Conservation (phyloP, 1,139 yeast species). For the Taphrina pruni region DNA sequence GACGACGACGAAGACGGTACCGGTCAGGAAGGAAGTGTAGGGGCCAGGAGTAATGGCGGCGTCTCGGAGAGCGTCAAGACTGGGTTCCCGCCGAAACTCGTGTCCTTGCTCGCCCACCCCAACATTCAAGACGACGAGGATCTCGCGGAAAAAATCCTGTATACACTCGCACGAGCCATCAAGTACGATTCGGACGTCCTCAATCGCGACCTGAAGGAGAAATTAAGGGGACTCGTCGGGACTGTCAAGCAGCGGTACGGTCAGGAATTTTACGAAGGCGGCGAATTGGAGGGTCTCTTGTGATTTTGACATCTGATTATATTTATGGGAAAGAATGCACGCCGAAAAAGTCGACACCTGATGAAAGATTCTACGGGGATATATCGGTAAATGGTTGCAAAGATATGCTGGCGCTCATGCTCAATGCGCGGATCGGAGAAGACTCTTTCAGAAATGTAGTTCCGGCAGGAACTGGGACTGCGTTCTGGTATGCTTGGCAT, state of each 20-base stretch:
- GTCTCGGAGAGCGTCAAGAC: conserved; percentile 19
- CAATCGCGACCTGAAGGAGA: conserved; percentile 24
- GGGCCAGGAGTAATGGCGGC: neutral
- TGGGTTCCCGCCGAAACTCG: conserved; percentile 34
- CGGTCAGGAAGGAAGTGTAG: too few species aligned
- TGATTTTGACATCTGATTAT: neutral
- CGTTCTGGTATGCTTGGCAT: neutral
- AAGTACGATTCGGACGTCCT: conserved; percentile 17
- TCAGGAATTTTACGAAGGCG: conserved; percentile 11
- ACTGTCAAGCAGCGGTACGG: conserved; percentile 9
- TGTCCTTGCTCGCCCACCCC: conserved; percentile 7
- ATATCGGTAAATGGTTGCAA: too few species aligned
- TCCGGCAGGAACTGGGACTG: conserved; percentile 26
- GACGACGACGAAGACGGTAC: neutral
- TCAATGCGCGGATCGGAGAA: neutral
- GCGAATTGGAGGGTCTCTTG: conserved; percentile 11
- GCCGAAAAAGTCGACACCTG: neutral
- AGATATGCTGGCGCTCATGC: neutral
- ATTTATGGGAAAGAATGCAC: too few species aligned
- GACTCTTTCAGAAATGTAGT: neutral
- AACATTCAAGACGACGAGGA: conserved; percentile 36
- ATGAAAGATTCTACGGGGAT: too few species aligned
- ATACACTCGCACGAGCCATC: conserved; percentile 18
- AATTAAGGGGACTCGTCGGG: neutral
- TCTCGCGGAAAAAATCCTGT: conserved; percentile 31